Conservation (phyloP, 202 grass and related monocot species). For the Cymbopogon flexuosus region DNA sequence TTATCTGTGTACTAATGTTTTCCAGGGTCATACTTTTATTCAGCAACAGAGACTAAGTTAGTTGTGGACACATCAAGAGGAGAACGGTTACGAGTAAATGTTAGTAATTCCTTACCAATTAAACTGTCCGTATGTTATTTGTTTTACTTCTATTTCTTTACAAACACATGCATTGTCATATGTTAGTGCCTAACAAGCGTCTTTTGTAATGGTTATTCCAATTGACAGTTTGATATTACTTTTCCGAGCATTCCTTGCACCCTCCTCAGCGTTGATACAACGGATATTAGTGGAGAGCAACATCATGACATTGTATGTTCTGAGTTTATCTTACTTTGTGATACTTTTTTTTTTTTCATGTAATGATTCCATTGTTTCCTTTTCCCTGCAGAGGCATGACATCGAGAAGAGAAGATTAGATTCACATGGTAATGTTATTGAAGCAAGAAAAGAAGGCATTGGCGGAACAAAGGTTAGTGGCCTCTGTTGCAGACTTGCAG, state of each 20-base stretch:
- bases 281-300: conserved; percentile 91
- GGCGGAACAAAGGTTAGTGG: conserved; percentile 74
- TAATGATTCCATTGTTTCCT: conserved; percentile 24
- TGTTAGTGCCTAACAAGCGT: neutral
- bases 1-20: conserved; percentile 28
- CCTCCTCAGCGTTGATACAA: conserved; percentile 85
- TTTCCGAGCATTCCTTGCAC: conserved; percentile 85
- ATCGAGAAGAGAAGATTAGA: conserved; percentile 76
- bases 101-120: conserved; percentile 36
- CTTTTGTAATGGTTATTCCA: conserved; percentile 31
- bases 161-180: neutral
- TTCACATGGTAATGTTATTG: conserved; percentile 64
- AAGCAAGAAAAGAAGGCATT: conserved; percentile 75
- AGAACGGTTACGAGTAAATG: conserved; percentile 73
- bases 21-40: conserved; percentile 68
- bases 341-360: conserved; percentile 12
- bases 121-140: neutral
- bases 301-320: conserved; percentile 82
- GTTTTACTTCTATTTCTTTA: conserved; percentile 5
- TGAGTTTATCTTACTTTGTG: conserved; percentile 16
- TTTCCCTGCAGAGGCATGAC: conserved; percentile 59
- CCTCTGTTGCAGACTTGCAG: neutral
- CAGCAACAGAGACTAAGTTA: conserved; percentile 84
- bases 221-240: conserved; percentile 88
- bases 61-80: conserved; percentile 97